Evolutionary conservation across 2,329 filamentous ascomycete species (phyloP).

Genomic region (Exophiala xenobiotica): DNA sequence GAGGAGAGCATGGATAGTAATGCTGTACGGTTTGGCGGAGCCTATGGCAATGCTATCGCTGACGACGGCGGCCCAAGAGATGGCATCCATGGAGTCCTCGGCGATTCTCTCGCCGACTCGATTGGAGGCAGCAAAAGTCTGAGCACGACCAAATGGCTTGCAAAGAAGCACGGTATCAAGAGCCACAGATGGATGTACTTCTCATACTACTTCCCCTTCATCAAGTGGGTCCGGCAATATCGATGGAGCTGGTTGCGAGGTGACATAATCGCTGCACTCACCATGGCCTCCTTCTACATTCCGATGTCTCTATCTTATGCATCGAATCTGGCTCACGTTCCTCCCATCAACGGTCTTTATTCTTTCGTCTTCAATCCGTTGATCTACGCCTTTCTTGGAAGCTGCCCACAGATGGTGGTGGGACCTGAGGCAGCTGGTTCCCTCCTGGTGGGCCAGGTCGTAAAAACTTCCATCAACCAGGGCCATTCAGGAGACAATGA

Average conservation of each 20-base stretch:
- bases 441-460: slow-evolving; percentile 81
- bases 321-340: slow-evolving; percentile 86
- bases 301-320: slow-evolving; percentile 95
- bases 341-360: slow-evolving; percentile 91
- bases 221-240: slow-evolving; percentile 90
- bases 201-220: slow-evolving; percentile 86
- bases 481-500: slow-evolving; percentile 66
- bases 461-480: slow-evolving; percentile 71
- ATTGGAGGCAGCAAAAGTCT: slow-evolving; percentile 48
- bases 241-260: slow-evolving; percentile 76
- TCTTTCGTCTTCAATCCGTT: slow-evolving; percentile 90
- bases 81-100: slow-evolving; percentile 40
- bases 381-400: slow-evolving; percentile 86
- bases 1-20: slow-evolving; percentile 34
- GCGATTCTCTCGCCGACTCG: slow-evolving; percentile 46
- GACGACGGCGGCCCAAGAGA: slow-evolving; percentile 22
- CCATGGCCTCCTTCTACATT: slow-evolving; percentile 98
- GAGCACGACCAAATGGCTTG: slow-evolving; percentile 70
- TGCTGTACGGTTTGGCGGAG: slow-evolving; percentile 28
- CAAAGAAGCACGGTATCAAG: slow-evolving; percentile 70
- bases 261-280: slow-evolving; percentile 83
- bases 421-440: slow-evolving; percentile 94
- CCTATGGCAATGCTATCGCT: slow-evolving; percentile 24
- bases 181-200: slow-evolving; percentile 80
- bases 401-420: slow-evolving; percentile 88